Base-by-base conservation (phyloP, 441 rosid species). In the Gossypium trilobum region DNA sequence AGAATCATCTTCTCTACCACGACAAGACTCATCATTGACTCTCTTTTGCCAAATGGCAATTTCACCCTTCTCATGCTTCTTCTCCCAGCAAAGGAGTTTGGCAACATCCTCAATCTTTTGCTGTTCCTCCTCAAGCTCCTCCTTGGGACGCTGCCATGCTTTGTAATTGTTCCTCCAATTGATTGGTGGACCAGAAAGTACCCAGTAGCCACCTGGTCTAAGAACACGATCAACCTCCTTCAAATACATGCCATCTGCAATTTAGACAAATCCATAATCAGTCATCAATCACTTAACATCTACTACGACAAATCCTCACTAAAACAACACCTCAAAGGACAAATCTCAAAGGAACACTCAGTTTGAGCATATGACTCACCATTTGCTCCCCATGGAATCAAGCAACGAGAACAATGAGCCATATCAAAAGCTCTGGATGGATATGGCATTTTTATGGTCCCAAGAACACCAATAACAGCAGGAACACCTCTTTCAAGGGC, bases 401-500 rank as follows among this genome's bases (percentile, higher is more conserved):
- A 83, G 82, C 99, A 95, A 29, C 99, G 89, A 68, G 99, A 95
- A 81, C 99, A 95, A 48, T 95, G 99, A 79, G 97, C 91, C 97
- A 95, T 92, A 78, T 95, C 99, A 68, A 95, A 95, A 66, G 96
- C 87, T 62, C 97, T 85, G 17, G 97, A 82, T 20, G 98, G 92
- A 48, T 92, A 95, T 2, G 99, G 98, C 80, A 89, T 68, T 82
- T 86, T 92, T 59, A 90, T 87, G 25, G 94, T 87, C 39, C 99
- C 99, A 56, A 94, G 91, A 80, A 94, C 99, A 78, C 96, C 99
- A 71, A 95, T 91, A 74, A 95, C 89, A 66, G 99, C 97, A 16
- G 99, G 99, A 31, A 94, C 97, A 78, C 99, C 99, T 78, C 99
- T 87, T 83, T 94, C 99, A 1, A 94, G 85, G 39, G 99, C 99